Evolutionary conservation across 306 rosid species (phyloP), one percentile per base, ranked within the genome.

Genomic region (Herpetospermum pedunculosum): DNA sequence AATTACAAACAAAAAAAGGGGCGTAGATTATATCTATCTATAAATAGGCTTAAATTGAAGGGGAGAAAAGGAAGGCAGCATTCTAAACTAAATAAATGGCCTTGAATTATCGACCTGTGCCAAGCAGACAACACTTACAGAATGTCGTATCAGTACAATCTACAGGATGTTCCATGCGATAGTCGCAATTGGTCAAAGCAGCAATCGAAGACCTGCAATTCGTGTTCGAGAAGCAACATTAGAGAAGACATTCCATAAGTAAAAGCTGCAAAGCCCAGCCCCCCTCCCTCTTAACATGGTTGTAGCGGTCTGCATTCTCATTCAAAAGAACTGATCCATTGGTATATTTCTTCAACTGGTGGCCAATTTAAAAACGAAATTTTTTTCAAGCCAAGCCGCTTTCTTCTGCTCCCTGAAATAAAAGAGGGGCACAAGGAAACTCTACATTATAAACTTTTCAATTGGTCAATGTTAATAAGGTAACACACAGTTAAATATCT

Each of bases 121-220:
- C 73, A 68, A 43, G 73, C 13, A 68, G 54, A 68, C 73, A 43
- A 43, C 54, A 26, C 54, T 43, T 68, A 68, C 54, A 68, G 73
- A 69, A 69, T 68, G 53, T 43, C 21, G 73, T 26, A 68, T 68
- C 54, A 68, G 73, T 68, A 68, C 73, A 68, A 68, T 68, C 73
- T 68, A 68, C 73, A 23, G 73, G 73, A 68, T 68, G 73, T 43
- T 40, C 38, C 55, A 44, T 44, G 73, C 54, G 8, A 25, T 25
- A 68, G 8, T 43, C 6, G 37, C 38, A 68, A 43, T 68, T 14
- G 21, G 73, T 68, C 54, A 41, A 68, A 69, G 8, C 41, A 70
- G 74, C 26, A 0, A 18, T 16, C 0, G 25, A 41, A 70, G 37
- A 70, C 74, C 74, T 70, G 73, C 53, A 44, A 40, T 69, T 69